These are phyloP conservation scores for Margaritispora aquatica DNA, from an alignment of 495 filamentous ascomycete genomes.

Conservation along the genomic window DNA sequence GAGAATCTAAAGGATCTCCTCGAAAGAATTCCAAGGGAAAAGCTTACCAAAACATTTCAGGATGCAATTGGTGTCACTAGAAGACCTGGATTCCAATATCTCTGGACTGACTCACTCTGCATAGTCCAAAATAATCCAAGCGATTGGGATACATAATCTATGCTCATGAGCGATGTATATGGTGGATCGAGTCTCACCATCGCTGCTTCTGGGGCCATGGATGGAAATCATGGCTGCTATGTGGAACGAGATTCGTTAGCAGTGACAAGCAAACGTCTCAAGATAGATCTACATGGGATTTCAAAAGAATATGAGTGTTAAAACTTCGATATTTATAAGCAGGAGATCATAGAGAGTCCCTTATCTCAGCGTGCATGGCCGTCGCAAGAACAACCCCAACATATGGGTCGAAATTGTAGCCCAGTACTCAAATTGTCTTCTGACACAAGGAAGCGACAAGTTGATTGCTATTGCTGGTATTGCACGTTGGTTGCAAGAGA, in stretches of 20 bases:
- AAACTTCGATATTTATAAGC: not conserved
- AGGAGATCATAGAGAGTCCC: not conserved
- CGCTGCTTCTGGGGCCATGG: not conserved
- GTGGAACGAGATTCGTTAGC: not conserved
- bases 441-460: not conserved
- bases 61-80: not conserved
- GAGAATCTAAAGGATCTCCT: not conserved
- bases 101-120: slow-evolving; percentile 7
- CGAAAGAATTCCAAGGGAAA: not conserved
- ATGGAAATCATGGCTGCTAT: not conserved
- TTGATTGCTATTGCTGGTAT: slow-evolving; percentile 4
- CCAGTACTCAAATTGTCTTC: not conserved
- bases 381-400: not conserved
- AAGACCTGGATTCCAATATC: not conserved
- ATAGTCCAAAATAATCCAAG: not conserved
- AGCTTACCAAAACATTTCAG: not conserved
- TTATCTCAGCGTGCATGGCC: not conserved
- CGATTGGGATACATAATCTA: slow-evolving; percentile 1
- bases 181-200: not conserved
- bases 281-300: not conserved
- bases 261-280: not conserved
- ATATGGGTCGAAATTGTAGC: not conserved
- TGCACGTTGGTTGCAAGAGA: not conserved
- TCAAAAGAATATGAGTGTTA: not conserved
- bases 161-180: not conserved